Conservation (phyloP, 371 early-diverging fungal species). For the Hamiltosporidium tvaerminnensis region DNA sequence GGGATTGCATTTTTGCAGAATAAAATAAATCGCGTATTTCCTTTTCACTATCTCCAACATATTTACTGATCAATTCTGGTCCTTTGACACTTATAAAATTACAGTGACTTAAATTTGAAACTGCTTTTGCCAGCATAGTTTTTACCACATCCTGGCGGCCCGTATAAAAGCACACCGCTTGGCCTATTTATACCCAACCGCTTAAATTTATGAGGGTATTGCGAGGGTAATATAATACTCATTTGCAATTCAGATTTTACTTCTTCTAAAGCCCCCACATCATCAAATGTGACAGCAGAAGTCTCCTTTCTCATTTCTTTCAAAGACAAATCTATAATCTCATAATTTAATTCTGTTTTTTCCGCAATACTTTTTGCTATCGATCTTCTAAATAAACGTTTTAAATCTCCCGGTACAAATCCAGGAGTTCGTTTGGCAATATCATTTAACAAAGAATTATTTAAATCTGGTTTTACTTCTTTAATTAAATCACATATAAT, state of each 20-base stretch:
- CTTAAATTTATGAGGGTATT: slow-evolving; percentile 71
- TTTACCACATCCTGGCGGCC: slow-evolving; percentile 98
- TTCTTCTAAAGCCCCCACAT: slow-evolving; percentile 46
- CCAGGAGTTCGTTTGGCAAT: too few species aligned
- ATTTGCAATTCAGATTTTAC: slow-evolving; percentile 59
- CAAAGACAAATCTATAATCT: too few species aligned
- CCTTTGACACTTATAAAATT: slow-evolving; percentile 96
- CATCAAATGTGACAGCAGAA: slow-evolving; percentile 33
- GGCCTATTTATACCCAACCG: slow-evolving; percentile 75
- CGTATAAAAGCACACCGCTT: slow-evolving; percentile 86
- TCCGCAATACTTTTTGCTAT: too few species aligned
- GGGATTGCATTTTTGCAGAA: slow-evolving; percentile 74
- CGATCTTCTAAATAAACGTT: too few species aligned
- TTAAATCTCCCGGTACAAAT: too few species aligned
- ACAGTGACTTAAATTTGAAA: slow-evolving; percentile 80
- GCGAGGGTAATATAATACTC: slow-evolving; percentile 78
- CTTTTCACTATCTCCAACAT: slow-evolving; percentile 95
- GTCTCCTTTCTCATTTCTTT: too few species aligned
- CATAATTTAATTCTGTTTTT: too few species aligned
- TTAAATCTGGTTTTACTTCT: too few species aligned
- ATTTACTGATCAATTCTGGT: slow-evolving; percentile 93
- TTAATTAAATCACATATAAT: too few species aligned
- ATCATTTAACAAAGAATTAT: too few species aligned
- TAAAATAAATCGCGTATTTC: slow-evolving; percentile 88
- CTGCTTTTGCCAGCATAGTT: slow-evolving; percentile 89